phyloP scores from a whole-genome alignment of 2,329 filamentous ascomycete species.

The Fusarium succisae region DNA sequence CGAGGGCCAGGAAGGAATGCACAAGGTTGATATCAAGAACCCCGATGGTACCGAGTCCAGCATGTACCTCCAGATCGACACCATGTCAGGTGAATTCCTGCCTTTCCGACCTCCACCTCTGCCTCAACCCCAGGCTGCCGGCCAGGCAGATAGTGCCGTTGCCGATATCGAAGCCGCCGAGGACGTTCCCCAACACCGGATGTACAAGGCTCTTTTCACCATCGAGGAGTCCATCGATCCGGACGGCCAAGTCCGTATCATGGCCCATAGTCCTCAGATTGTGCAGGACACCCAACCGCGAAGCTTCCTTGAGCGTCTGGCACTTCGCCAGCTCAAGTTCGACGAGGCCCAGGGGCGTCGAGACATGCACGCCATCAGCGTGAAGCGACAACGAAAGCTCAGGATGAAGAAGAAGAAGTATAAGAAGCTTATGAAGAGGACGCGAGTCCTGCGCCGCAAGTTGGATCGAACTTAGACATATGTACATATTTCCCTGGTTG shows the following conservation, averaged over 20 bases:
- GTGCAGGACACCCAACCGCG: conserved; percentile 59
- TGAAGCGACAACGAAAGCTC: conserved; percentile 89
- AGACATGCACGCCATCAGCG: conserved; percentile 84
- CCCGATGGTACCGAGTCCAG: conserved; percentile 66
- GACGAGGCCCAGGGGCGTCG: conserved; percentile 62
- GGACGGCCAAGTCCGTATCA: conserved; percentile 67
- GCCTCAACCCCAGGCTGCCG: conserved; percentile 67
- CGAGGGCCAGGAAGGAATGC: conserved; percentile 56
- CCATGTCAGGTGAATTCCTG: conserved; percentile 74
- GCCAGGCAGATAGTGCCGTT: conserved; percentile 50
- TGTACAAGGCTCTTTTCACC: conserved; percentile 72
- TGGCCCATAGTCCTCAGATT: conserved; percentile 68
- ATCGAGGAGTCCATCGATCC: conserved; percentile 72
- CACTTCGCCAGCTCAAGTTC: conserved; percentile 68
- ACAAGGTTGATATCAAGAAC: conserved; percentile 63
- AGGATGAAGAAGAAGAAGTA: conserved; percentile 99
- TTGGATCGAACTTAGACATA: conserved; percentile 69
- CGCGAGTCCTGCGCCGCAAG: conserved; percentile 87
- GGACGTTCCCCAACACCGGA: conserved; percentile 58
- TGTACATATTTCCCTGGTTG: conserved; percentile 41
- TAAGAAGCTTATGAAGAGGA: conserved; percentile 97
- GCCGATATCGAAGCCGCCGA: conserved; percentile 47
- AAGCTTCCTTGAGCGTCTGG: conserved; percentile 77
- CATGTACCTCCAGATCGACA: conserved; percentile 72
- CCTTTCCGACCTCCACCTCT: conserved; percentile 88